Base-by-base conservation (phyloP, 371 early-diverging fungal genomes). In the Mortierella sp. region DNA sequence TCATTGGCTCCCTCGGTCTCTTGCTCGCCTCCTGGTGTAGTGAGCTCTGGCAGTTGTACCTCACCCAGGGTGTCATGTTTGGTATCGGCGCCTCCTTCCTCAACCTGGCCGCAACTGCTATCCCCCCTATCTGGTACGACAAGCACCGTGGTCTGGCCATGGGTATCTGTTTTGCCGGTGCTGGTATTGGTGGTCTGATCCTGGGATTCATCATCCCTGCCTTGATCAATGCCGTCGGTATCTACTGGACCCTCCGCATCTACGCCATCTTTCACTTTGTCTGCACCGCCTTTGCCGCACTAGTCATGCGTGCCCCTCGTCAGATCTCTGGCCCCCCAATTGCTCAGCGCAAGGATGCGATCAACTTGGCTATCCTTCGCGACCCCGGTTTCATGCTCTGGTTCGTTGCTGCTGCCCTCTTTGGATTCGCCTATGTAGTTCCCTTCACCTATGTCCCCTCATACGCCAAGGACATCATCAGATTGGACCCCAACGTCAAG, bases 101-200 rank as follows among this genome's bases (percentile, higher is more conserved):
- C 7, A 93, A 91, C 86, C 91, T 94, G 44, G 93, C 95, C 1
- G 91, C 91, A 55, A 85, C 94, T 16, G 85, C 91, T 10, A 89
- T 93, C 7, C 90, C 93, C 0, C 86, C 91, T 24, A 93, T 95
- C 64, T 95, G 93, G 93, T 96, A 95, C 73, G 72, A 80, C 61
- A 89, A 87, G 64, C 71, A 87, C 52, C 89, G 95, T 24, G 93
- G 93, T 2, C 74, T 94, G 37, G 95, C 95, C 1, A 90, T 92
- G n/a, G 96, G 96, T 9, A 73, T 94, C 11, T 92, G 93, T 16
- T 88, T 93, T 74, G 86, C 93, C 6, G 95, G 96, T 4, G 89
- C 90, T 1, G 92, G 92, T 64, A 71, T 94, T n/a, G 95, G 95
- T 52, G 95, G 94, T 34, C 78, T 94, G 29, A 70, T 86, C 47